Percentiles rank a stretch among this genome's conserved stretches.
Evolutionary conservation across 2,329 filamentous ascomycete genomes (phyloP).

Genomic region (Penicillium decumbens): DNA sequence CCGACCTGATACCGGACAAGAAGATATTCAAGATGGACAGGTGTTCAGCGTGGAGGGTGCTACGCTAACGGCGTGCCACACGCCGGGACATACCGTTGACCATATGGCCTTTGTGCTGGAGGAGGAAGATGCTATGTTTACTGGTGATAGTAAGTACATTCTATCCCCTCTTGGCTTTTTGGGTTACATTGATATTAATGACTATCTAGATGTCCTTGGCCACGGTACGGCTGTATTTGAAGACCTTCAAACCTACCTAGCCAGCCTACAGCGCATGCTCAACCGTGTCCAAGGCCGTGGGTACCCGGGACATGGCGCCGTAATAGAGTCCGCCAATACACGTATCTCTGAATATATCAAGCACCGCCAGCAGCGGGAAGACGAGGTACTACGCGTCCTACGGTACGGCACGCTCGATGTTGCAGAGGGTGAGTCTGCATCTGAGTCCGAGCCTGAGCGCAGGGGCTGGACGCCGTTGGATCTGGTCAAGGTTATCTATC

Average conservation of each 20-base stretch:
- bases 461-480: constrained; percentile 67
- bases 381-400: constrained; percentile 67
- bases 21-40: constrained; percentile 54
- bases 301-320: constrained; percentile 83
- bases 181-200: not conserved
- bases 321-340: constrained; percentile 65
- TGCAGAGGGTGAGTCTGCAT: constrained; percentile 30
- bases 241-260: constrained; percentile 64
- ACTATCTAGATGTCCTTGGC: constrained; percentile 61
- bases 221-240: constrained; percentile 85
- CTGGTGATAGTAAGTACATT: constrained; percentile 62
- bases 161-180: not conserved
- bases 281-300: constrained; percentile 57
- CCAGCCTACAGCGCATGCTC: constrained; percentile 65
- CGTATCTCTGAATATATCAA: constrained; percentile 78
- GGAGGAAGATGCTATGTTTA: constrained; percentile 79
- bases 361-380: constrained; percentile 74
- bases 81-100: constrained; percentile 73
- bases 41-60: constrained; percentile 50
- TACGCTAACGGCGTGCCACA: constrained; percentile 63
- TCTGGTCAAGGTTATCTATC: constrained; percentile 83
- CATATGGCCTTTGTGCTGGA: constrained; percentile 74
- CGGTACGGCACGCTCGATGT: constrained; percentile 39
- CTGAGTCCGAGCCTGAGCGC: constrained; percentile 34
- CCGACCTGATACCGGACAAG: constrained; percentile 50